Base-by-base conservation (phyloP, 352 stramenopile species). In the Peronospora tabacina region DNA sequence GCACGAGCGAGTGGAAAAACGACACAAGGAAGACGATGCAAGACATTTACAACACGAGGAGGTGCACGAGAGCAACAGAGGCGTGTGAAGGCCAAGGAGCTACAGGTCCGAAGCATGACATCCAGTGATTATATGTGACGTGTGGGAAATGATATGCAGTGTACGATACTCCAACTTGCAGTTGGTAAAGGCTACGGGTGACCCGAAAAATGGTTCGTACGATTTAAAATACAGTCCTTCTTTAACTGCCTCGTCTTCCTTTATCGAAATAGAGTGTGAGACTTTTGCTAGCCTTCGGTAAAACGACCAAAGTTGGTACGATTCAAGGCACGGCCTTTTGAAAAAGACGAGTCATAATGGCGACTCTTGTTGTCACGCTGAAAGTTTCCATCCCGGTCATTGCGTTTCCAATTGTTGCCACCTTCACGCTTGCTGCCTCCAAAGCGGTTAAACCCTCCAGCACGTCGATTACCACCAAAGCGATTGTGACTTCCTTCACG, bases 321-420 rank as follows among this genome's bases (percentile, higher is more conserved):
- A 37, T 47, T 68, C 30, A 52, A 63, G 16, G 51, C 57, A 30
- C 55, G 39, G 34, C 63, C 66, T 28, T 74, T 70, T n/a, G 66
- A 79, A 55, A 85, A 87, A 20, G 55, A 62, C 42, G 64, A 68
- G 50, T 85, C 72, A 44, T 72, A 75, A 52, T 50, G 63, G 41
- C 55, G 45, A 28, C 45, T 55, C 45, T 39, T 53, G 17, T 42
- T 49, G 29, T 58, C 54, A 26, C 52, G 47, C 13, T 45, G 48
- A 35, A 33, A 47, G 46, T 44, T 44, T 33, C 61, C 40, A 29
- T 67, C 49, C 29, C 58, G 48, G 36, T 63, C 51, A 20, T 62
- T 65, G 45, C 49, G 43, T 39, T 46, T 67, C 32, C 54, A 60
- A 45, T 46, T 61, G 39, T 60, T 56, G 41, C 61, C 58, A 15